These are phyloP conservation scores for Boletus coccyginus DNA, from an alignment of 768 basidiomycete species.

Conservation along the genomic window DNA sequence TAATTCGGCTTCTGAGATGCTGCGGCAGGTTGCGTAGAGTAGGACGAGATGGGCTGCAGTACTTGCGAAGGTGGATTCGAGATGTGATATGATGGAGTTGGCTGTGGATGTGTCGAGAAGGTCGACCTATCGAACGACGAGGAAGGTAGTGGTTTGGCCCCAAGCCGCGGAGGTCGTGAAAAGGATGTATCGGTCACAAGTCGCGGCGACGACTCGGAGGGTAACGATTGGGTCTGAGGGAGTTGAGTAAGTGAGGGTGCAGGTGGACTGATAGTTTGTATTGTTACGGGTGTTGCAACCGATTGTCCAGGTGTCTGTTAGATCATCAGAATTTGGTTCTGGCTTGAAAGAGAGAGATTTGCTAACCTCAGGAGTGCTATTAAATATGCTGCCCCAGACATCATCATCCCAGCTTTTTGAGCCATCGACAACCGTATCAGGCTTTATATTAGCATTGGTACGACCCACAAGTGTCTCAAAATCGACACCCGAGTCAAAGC, in stretches of 20 bases:
- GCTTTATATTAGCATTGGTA: conserved; percentile 44
- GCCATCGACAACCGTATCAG: conserved; percentile 39
- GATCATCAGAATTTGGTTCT: conserved; percentile 3
- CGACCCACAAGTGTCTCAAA: conserved; percentile 86
- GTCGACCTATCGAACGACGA: conserved; percentile 33
- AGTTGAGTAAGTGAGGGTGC: conserved; percentile 5
- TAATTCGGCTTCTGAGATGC: conserved; percentile 52
- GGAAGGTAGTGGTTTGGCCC: conserved; percentile 35
- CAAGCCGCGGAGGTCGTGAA: conserved; percentile 39
- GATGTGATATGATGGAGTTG: conserved; percentile 16
- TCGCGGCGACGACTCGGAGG: conserved; percentile 40
- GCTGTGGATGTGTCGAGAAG: conserved; percentile 26
- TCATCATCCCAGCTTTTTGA: conserved; percentile 72
- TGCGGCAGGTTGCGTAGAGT: conserved; percentile 5
- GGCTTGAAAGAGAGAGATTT: not conserved
- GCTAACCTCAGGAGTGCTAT: conserved; percentile 34
- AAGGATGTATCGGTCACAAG: conserved; percentile 28
- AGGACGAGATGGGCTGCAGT: conserved; percentile 11
- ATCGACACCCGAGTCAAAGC: conserved; percentile 57
- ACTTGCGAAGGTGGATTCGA: conserved; percentile 21
- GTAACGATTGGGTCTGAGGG: conserved; percentile 35
- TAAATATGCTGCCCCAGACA: conserved; percentile 80
- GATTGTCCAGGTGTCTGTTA: conserved; percentile 16
- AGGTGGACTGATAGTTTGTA: conserved; percentile 16
- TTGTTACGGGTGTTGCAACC: conserved; percentile 9